Percentiles rank a stretch among this genome's conserved stretches.
phyloP scores from a whole-genome alignment of 2,329 filamentous ascomycete genomes.

The Exophiala bonariae region DNA sequence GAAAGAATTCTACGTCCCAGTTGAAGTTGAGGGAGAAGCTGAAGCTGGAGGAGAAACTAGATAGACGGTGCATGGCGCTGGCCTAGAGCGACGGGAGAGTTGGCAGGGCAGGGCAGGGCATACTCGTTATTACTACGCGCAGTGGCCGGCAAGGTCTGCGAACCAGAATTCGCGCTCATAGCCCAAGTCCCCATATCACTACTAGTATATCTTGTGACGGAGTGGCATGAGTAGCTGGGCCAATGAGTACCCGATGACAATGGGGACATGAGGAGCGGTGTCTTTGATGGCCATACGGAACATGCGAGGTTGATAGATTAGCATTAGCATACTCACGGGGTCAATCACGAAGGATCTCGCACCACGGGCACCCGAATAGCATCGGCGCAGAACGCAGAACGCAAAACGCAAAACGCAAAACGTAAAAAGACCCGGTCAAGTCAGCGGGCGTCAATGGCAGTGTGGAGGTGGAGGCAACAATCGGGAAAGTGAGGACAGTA shows the following conservation, averaged over 20 bases:
- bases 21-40: too few relatives aligned
- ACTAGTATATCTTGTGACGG: constrained; percentile 15
- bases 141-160: too few relatives aligned
- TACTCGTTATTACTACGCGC: too few relatives aligned
- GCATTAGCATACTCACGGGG: background rate
- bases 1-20: background rate
- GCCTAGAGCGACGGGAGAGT: too few relatives aligned
- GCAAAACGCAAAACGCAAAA: background rate
- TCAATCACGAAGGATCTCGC: too few relatives aligned
- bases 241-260: constrained; percentile 11
- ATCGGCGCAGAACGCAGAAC: too few relatives aligned
- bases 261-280: constrained; percentile 17
- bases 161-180: background rate
- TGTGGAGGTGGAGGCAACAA: background rate
- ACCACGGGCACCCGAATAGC: too few relatives aligned
- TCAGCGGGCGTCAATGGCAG: constrained; percentile 16
- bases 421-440: constrained; percentile 5
- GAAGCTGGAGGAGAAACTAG: too few relatives aligned
- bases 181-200: constrained; percentile 11
- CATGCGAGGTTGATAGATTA: constrained; percentile 1
- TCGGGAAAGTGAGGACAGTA: constrained; percentile 22
- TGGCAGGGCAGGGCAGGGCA: too few relatives aligned
- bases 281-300: constrained; percentile 6
- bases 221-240: constrained; percentile 5
- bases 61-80: too few relatives aligned